These are phyloP conservation scores for Phytophthora sansomeana DNA, from an alignment of 352 stramenopile species.

Conservation along the genomic window DNA sequence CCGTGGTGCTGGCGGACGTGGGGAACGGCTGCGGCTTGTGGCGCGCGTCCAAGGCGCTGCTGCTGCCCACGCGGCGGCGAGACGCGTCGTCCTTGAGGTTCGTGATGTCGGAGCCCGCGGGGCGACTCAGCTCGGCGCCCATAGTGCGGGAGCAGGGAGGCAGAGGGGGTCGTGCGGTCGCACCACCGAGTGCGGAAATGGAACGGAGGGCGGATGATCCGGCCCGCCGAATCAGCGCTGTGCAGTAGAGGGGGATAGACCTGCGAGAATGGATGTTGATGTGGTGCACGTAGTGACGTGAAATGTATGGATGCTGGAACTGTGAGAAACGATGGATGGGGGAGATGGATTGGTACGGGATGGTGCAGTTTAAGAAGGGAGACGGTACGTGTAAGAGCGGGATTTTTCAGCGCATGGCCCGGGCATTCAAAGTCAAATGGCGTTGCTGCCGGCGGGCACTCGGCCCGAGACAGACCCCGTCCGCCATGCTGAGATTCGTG, in stretches of 20 bases:
- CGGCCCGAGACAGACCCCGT: neutral
- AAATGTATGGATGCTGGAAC: neutral
- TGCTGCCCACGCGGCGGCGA: slow-evolving; percentile 75
- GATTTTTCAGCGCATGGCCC: neutral
- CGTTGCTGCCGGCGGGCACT: slow-evolving; percentile 1
- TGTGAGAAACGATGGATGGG: neutral
- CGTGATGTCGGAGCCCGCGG: slow-evolving; percentile 35
- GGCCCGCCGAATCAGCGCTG: slow-evolving; percentile 10
- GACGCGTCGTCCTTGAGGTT: slow-evolving; percentile 41
- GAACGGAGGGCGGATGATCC: slow-evolving; percentile 20
- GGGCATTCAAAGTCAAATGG: slow-evolving; percentile 3
- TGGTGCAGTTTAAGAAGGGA: neutral
- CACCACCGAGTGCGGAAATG: slow-evolving; percentile 31
- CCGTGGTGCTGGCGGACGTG: slow-evolving; percentile 66
- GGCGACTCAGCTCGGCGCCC: slow-evolving; percentile 78
- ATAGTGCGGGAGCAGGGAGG: slow-evolving; percentile 33
- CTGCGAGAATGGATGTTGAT: neutral
- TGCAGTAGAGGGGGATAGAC: neutral
- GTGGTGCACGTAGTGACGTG: neutral
- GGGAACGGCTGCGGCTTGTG: slow-evolving; percentile 38
- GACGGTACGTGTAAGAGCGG: neutral
- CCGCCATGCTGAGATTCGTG: neutral
- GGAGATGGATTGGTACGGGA: neutral
- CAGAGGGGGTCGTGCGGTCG: slow-evolving; percentile 22
- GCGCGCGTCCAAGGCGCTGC: slow-evolving; percentile 56